phyloP scores from a whole-genome alignment of 2,329 filamentous ascomycete genomes.

The Beauveria asiatica region DNA sequence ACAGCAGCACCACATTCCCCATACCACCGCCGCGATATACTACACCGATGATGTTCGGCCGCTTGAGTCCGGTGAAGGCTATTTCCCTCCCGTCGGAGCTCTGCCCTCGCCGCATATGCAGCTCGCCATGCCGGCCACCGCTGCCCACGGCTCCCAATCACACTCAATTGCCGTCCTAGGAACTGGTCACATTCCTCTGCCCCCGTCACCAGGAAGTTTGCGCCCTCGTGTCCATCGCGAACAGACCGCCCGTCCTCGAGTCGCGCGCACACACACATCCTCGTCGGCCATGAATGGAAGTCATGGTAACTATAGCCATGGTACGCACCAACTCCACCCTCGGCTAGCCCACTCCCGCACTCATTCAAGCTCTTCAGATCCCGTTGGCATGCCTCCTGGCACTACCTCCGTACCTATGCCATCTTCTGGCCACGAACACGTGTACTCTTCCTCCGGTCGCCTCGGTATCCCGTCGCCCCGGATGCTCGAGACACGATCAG shows the following conservation, averaged over 20 bases:
- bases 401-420: conserved; percentile 44
- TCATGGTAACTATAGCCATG: conserved; percentile 27
- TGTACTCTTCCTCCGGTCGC: conserved; percentile 32
- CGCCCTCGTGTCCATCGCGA: conserved; percentile 47
- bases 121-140: conserved; percentile 29
- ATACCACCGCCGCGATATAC: conserved; percentile 38
- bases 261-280: conserved; percentile 65
- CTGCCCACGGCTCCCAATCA: conserved; percentile 24
- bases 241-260: conserved; percentile 50
- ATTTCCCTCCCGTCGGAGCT: conserved; percentile 64
- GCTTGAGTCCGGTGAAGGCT: conserved; percentile 64
- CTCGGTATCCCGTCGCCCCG: conserved; percentile 46
- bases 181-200: conserved; percentile 68
- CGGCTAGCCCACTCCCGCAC: conserved; percentile 44
- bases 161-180: conserved; percentile 73
- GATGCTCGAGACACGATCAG: conserved; percentile 39
- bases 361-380: conserved; percentile 52
- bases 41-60: conserved; percentile 57
- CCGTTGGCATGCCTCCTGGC: conserved; percentile 33
- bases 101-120: conserved; percentile 33
- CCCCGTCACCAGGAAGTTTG: conserved; percentile 74
- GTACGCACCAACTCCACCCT: conserved; percentile 26
- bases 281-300: conserved; percentile 57
- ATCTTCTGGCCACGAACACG: conserved; percentile 43
- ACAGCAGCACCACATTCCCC: conserved; percentile 24